Conservation (phyloP, 352 stramenopile species). For the Pythium aristosporum region DNA sequence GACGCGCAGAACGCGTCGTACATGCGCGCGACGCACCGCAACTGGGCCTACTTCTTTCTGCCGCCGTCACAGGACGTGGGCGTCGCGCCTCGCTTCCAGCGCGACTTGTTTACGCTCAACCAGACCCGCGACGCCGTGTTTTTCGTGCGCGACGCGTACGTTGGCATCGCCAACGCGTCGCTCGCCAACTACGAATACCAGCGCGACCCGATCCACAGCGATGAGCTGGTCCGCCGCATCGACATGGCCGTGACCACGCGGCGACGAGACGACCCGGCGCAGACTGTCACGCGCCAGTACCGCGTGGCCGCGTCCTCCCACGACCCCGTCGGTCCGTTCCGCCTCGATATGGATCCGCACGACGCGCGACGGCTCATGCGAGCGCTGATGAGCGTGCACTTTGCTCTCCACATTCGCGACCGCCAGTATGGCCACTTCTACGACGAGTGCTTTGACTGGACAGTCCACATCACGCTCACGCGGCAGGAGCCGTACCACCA, state of each 20-base stretch:
- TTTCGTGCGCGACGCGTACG: conserved; percentile 77
- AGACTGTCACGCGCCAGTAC: conserved; percentile 36
- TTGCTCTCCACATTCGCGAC: conserved; percentile 66
- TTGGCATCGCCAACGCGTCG: conserved; percentile 58
- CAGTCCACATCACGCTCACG: conserved; percentile 52
- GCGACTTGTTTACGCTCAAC: conserved; percentile 76
- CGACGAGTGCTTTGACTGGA: conserved; percentile 84
- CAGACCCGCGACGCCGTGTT: conserved; percentile 58
- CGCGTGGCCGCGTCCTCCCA: conserved; percentile 34
- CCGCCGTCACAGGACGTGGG: conserved; percentile 53
- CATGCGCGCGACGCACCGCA: conserved; percentile 79
- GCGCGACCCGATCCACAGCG: conserved; percentile 7
- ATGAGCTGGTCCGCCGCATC: conserved; percentile 17
- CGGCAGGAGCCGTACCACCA: conserved; percentile 30
- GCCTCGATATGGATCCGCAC: conserved; percentile 30
- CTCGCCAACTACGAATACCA: conserved; percentile 85
- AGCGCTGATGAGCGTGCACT: conserved; percentile 41
- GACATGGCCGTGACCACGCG: conserved; percentile 21
- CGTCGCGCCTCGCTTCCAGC: conserved; percentile 57
- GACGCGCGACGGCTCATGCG: conserved; percentile 51
- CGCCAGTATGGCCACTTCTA: conserved; percentile 77
- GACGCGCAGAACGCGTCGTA: conserved; percentile 82
- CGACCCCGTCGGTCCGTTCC: conserved; percentile 58
- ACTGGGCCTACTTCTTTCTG: conserved; percentile 88
- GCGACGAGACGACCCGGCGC: not conserved